Evolutionary conservation across 495 filamentous ascomycete genomes (phyloP), one percentile per base, ranked within the genome.

Genomic region (Aspergillus ostianus): DNA sequence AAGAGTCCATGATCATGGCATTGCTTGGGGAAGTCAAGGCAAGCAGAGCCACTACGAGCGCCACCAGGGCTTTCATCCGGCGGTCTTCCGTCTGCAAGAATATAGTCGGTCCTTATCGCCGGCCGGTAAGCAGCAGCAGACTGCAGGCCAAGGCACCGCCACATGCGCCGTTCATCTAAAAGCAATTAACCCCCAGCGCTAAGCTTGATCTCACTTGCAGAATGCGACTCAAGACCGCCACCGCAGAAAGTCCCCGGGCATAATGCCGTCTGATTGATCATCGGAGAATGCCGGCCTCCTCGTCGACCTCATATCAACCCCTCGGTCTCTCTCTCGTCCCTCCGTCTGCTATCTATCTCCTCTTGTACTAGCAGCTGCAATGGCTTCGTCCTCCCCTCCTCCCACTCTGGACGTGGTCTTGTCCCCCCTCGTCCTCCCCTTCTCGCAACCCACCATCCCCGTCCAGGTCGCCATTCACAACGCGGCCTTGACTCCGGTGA

Each of bases 391-490:
- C 13, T 0, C 36, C 8, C 1, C 51, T 1, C 17, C 51, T 23
- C 23, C 47, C 10, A 48, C 19, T 3, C 58, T 73, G 26, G 58
- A 70, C 44, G 64, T 74, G 45, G 66, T 70, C 21, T 45, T 62
- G 21, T 56, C 54, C 13, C 58, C 64, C 8, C 27, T 45, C 49
- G 57, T 62, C 47, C 29, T 61, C n/a, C 47, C 55, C 8, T 52
- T 56, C 18, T 47, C 55, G 53, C 27, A 51, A 59, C 47, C 57
- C 56, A 67, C 52, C 56, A 13, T 57, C 36, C 63, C 66, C 6
- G 45, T 77, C 58, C 64, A 61, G 45, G 65, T 73, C 6, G 72
- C 73, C 1, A 67, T 84, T n/a, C 70, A 70, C 48, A 85, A 83
- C 58, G 65, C 68, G 1, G 66, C 70, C 29, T 49, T 63, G 0